A percentile compares a stretch with the other conserved stretches of the same genome.
Evolutionary conservation across 129 eudicot species (phyloP).

Genomic region (Cynara cardunculus): DNA sequence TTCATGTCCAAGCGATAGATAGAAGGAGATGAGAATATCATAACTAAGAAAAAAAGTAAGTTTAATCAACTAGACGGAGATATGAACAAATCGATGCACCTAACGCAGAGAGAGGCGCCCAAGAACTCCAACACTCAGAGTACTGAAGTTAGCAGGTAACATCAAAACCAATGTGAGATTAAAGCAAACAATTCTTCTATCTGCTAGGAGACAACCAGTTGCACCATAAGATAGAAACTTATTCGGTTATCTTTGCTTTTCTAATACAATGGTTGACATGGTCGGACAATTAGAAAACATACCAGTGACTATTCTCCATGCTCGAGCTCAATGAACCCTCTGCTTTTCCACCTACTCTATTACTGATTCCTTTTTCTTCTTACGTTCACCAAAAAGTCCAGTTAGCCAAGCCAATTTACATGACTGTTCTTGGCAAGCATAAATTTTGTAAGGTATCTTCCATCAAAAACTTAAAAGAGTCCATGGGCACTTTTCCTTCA

Average conservation of each 20-base stretch:
- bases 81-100: slow-evolving; percentile 42
- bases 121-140: slow-evolving; percentile 55
- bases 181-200: not conserved
- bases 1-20: not conserved
- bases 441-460: not conserved
- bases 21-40: not conserved
- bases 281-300: too few species aligned
- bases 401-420: too few species aligned
- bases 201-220: too few species aligned
- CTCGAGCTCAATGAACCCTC: too few species aligned
- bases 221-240: too few species aligned
- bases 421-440: too few species aligned
- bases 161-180: not conserved
- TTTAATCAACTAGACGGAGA: slow-evolving; percentile 6
- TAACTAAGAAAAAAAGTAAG: not conserved
- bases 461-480: not conserved
- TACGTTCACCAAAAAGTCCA: too few species aligned
- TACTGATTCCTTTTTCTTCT: too few species aligned
- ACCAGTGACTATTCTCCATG: too few species aligned
- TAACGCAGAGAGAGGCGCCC: slow-evolving; percentile 55
- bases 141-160: slow-evolving; percentile 4
- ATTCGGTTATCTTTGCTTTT: too few species aligned
- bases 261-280: too few species aligned
- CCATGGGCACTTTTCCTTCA: not conserved
- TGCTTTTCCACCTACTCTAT: too few species aligned